Conservation (phyloP, 495 filamentous ascomycete species). For the Cairneyella variabilis region DNA sequence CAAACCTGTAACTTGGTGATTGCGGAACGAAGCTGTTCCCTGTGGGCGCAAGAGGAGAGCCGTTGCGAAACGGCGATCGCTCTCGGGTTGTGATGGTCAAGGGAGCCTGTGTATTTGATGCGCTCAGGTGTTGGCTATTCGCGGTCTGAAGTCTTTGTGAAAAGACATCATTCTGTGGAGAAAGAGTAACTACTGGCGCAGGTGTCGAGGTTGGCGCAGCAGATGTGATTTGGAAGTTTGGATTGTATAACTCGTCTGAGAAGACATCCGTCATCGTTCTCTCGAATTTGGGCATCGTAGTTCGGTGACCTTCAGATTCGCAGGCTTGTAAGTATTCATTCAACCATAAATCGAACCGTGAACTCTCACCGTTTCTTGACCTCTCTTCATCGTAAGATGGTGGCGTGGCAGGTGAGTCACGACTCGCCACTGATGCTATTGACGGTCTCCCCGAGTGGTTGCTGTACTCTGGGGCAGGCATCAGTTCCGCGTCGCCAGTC, state of each 20-base stretch:
- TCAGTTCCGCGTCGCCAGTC: slow-evolving; percentile 22
- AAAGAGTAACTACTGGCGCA: slow-evolving; percentile 35
- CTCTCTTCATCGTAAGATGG: slow-evolving; percentile 39
- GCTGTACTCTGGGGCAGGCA: slow-evolving; percentile 27
- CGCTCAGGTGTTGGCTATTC: slow-evolving; percentile 66
- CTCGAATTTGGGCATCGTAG: slow-evolving; percentile 70
- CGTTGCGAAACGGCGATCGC: slow-evolving; percentile 77
- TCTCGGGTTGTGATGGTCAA: slow-evolving; percentile 54
- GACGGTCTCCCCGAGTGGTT: slow-evolving; percentile 27
- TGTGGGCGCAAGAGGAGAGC: slow-evolving; percentile 61
- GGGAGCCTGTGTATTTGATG: slow-evolving; percentile 42
- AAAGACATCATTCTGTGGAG: slow-evolving; percentile 62
- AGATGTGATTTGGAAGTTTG: slow-evolving; percentile 52
- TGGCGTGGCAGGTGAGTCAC: slow-evolving; percentile 55
- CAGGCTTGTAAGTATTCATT: slow-evolving; percentile 55
- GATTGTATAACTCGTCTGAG: slow-evolving; percentile 81
- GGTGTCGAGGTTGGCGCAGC: slow-evolving; percentile 41
- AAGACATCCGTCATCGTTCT: slow-evolving; percentile 84
- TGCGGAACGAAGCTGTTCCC: slow-evolving; percentile 39
- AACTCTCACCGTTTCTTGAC: slow-evolving; percentile 32
- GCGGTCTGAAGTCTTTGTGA: slow-evolving; percentile 72
- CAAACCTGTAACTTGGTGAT: slow-evolving; percentile 41
- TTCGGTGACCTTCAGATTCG: slow-evolving; percentile 44
- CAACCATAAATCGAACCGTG: slow-evolving; percentile 48
- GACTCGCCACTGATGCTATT: slow-evolving; percentile 39